Base-by-base conservation (phyloP, 2,329 filamentous ascomycete genomes). In the Pseudogymnoascus verrucosus region DNA sequence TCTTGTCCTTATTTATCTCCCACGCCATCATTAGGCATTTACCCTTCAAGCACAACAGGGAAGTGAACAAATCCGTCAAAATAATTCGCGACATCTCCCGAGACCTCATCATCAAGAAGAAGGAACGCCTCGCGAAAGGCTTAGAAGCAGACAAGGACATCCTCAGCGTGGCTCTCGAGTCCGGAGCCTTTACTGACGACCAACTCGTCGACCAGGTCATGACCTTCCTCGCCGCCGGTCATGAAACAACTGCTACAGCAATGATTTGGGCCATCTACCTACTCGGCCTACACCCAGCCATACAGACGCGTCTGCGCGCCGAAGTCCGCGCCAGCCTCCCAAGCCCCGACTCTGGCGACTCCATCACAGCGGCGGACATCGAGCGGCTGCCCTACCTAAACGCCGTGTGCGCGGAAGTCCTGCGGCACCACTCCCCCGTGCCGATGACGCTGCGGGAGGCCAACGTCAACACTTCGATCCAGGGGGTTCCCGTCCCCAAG, bases 141-240 rank as follows among this genome's bases (percentile, higher is more conserved):
- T 79, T 81, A 65, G 77, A 82, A 65, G 76, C 76, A 1, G 85
- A 86, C 54, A 74, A 84, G 6, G 91, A 96, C 73, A 95, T 96
- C 64, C 79, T 96, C 36, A 91, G 88, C 0, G 89, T 93, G 0
- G 91, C 91, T 14, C 78, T 96, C 59, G 83, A 88, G 72, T 91
- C 86, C 40, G 89, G 89, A 57, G 85, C 80, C 5, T 95, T 96
- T 75, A 83, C 78, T 11, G 90, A 95, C 66, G 89, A 91, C 60
- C 86, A 91, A 65, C 83, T 96, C n/a, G 84, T 91, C 37, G 89
- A 95, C 73, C 91, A 96, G 76, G 83, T 95, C 72, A 95, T 96
- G 90, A 96, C 90, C 0, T 95, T 96, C 78, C 83, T 96, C 4
- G 89, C 88, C 0, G 91, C 91, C 0, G 88, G 88, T 21, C 90